phyloP scores from a whole-genome alignment of 1,284 basidiomycete species.

The Austroboletus novae-zelandiae region DNA sequence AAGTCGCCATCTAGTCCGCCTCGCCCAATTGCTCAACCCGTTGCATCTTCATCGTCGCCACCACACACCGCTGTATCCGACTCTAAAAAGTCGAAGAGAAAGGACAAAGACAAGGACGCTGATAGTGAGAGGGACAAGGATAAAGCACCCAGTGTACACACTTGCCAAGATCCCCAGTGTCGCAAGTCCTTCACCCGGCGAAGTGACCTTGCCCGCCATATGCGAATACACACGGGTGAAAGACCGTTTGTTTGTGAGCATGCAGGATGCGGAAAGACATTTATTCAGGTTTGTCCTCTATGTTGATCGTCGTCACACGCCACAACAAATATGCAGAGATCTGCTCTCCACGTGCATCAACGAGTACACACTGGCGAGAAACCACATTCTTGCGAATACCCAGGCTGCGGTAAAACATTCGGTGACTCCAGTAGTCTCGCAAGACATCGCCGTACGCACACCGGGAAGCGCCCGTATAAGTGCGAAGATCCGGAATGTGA shows the following conservation, averaged over 20 bases:
- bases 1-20: constrained; percentile 32
- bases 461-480: constrained; percentile 79
- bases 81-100: constrained; percentile 41
- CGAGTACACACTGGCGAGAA: constrained; percentile 89
- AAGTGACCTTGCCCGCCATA: constrained; percentile 76
- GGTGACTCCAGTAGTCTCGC: constrained; percentile 87
- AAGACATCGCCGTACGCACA: constrained; percentile 84
- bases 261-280: constrained; percentile 75
- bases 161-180: constrained; percentile 64
- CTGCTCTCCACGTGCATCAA: constrained; percentile 82
- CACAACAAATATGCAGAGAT: constrained; percentile 50
- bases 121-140: constrained; percentile 39
- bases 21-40: constrained; percentile 33
- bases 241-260: constrained; percentile 75
- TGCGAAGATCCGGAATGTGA: constrained; percentile 77
- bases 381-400: constrained; percentile 84
- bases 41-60: constrained; percentile 34
- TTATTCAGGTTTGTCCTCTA: constrained; percentile 66
- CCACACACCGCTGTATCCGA: constrained; percentile 19
- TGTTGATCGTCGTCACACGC: constrained; percentile 1
- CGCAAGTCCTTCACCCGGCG: constrained; percentile 72
- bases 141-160: constrained; percentile 38
- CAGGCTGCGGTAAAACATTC: constrained; percentile 80
- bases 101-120: constrained; percentile 29
- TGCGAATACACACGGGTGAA: constrained; percentile 87